These are phyloP conservation scores for Lunasporangiospora selenospora DNA, from an alignment of 192 early-diverging fungal genomes.

Conservation along the genomic window DNA sequence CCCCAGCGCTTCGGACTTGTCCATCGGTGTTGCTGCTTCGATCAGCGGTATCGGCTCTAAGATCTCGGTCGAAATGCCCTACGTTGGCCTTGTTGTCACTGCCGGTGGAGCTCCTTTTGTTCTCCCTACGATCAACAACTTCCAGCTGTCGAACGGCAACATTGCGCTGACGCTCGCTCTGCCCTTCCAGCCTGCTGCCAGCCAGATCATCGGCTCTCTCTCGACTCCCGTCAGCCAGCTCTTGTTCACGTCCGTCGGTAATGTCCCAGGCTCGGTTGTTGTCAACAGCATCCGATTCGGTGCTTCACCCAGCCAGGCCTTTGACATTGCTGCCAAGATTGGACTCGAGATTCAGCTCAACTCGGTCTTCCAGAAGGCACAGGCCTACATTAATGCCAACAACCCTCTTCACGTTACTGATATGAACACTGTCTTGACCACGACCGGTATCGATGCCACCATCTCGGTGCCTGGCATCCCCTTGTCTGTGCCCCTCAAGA, in stretches of 20 bases:
- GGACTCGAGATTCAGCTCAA: constrained; percentile 22
- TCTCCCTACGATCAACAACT: constrained; percentile 30
- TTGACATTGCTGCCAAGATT: constrained; percentile 30
- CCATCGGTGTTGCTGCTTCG: constrained; percentile 25
- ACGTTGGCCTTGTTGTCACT: constrained; percentile 16
- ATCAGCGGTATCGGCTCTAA: constrained; percentile 40
- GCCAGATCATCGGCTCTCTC: constrained; percentile 13
- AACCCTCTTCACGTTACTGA: constrained; percentile 31
- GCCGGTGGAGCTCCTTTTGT: constrained; percentile 20
- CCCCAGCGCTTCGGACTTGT: constrained; percentile 27
- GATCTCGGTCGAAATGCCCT: constrained; percentile 39
- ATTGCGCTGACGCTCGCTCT: constrained; percentile 19
- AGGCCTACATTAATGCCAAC: constrained; percentile 34
- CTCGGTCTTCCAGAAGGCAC: constrained; percentile 30
- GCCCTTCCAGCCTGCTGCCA: constrained; percentile 30
- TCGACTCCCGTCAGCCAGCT: constrained; percentile 24
- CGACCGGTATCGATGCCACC: constrained; percentile 31
- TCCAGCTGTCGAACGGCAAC: constrained; percentile 37
- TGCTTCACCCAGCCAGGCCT: constrained; percentile 28
- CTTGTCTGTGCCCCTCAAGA: constrained; percentile 24
- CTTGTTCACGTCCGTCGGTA: constrained; percentile 19
- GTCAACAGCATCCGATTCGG: constrained; percentile 30
- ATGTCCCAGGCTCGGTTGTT: constrained; percentile 21
- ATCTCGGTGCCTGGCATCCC: constrained; percentile 17
- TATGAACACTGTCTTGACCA: constrained; percentile 37